These are phyloP conservation scores for Stereum hirsutum DNA, from an alignment of 1,284 basidiomycete genomes.

Conservation along the genomic window DNA sequence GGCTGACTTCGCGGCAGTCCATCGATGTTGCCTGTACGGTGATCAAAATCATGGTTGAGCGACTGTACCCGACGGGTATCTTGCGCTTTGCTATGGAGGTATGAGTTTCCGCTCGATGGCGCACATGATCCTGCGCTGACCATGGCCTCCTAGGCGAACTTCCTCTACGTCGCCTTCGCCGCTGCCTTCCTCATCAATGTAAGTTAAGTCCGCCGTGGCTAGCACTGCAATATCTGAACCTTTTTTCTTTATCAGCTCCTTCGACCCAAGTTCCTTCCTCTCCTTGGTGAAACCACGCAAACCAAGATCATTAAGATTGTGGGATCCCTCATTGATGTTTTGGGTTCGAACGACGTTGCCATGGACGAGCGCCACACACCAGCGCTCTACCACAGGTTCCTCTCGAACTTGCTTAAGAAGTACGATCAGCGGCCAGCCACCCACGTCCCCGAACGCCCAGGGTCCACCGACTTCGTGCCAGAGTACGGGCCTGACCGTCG, in stretches of 20 bases:
- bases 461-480: neutral
- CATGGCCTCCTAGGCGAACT: conserved; percentile 19
- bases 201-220: conserved; percentile 11
- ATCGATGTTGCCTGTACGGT: conserved; percentile 37
- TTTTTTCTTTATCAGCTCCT: conserved; percentile 28
- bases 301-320: conserved; percentile 34
- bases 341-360: conserved; percentile 29
- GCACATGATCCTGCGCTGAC: conserved; percentile 17
- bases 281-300: conserved; percentile 28
- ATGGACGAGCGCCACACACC: conserved; percentile 1
- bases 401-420: conserved; percentile 35
- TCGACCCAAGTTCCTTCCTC: conserved; percentile 34
- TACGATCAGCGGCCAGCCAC: conserved; percentile 13
- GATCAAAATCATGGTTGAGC: conserved; percentile 37
- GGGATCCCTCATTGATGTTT: conserved; percentile 31
- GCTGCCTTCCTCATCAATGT: conserved; percentile 52
- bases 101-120: conserved; percentile 16
- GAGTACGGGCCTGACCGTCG: neutral
- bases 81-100: conserved; percentile 43
- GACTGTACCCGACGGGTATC: conserved; percentile 34
- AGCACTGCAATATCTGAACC: conserved; percentile 1
- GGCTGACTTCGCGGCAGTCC: conserved; percentile 19
- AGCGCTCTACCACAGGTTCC: conserved; percentile 37
- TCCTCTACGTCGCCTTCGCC: conserved; percentile 49
- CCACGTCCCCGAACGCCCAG: neutral